Percentiles rank a stretch among this genome's conserved stretches.
phyloP scores from a whole-genome alignment of 2,329 filamentous ascomycete species.

The Stagonosporopsis cucurbitacearum region DNA sequence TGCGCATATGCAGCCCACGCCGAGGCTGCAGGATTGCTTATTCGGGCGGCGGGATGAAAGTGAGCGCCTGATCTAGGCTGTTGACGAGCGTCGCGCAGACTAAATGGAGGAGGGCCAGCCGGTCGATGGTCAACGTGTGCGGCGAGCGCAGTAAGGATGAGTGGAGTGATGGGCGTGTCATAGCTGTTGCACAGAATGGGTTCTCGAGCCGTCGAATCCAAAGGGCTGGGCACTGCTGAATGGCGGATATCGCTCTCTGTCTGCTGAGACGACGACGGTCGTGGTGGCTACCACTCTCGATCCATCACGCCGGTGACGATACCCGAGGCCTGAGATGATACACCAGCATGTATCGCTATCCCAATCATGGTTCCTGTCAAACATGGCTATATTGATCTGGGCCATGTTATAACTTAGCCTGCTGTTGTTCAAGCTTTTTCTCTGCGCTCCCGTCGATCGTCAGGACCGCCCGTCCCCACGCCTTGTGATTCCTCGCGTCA shows the following conservation, averaged over 20 bases:
- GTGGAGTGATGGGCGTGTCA: neutral
- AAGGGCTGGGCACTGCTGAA: constrained; percentile 4
- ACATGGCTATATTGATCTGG: neutral
- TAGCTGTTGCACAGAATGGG: neutral
- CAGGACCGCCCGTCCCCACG: constrained; percentile 65
- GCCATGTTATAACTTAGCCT: constrained; percentile 20
- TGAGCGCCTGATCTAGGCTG: constrained; percentile 1
- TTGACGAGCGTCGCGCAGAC: neutral
- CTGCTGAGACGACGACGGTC: neutral
- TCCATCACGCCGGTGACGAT: neutral
- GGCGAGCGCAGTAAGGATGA: neutral
- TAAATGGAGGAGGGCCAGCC: neutral
- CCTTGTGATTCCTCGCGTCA: constrained; percentile 58
- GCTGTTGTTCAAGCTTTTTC: constrained; percentile 1
- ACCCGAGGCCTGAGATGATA: neutral
- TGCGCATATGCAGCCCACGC: constrained; percentile 14
- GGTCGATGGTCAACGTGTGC: neutral
- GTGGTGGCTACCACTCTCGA: neutral
- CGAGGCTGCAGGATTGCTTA: constrained; percentile 5
- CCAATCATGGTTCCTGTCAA: neutral
- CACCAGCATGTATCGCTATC: neutral
- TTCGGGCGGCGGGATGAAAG: constrained; percentile 4
- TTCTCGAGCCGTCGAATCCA: constrained; percentile 6
- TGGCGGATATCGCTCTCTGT: neutral
- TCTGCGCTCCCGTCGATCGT: constrained; percentile 44